Percentiles rank a stretch among this genome's conserved stretches.
phyloP scores from a whole-genome alignment of 2,329 filamentous ascomycete genomes.

The Paraphaeosphaeria minitans region DNA sequence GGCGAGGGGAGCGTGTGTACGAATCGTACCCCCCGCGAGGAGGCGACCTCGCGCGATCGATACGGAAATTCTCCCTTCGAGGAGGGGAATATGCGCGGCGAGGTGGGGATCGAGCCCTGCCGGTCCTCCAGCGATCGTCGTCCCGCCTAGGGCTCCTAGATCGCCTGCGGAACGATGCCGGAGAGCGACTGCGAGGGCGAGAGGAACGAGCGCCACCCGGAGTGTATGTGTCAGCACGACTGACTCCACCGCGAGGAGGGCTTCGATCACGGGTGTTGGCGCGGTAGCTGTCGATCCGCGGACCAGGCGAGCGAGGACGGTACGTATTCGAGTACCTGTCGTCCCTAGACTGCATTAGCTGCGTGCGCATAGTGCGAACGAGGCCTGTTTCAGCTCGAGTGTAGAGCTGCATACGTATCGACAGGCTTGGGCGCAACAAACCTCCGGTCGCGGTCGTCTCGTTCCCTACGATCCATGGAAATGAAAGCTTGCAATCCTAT shows the following conservation, averaged over 20 bases:
- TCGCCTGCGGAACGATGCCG: conserved; percentile 41
- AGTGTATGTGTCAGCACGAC: conserved; percentile 49
- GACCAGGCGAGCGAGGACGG: conserved; percentile 42
- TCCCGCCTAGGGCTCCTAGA: conserved; percentile 48
- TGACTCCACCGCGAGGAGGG: conserved; percentile 43
- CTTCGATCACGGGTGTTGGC: conserved; percentile 30
- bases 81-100: conserved; percentile 49
- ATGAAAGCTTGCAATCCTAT: conserved; percentile 10
- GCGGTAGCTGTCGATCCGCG: conserved; percentile 46
- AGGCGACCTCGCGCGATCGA: conserved; percentile 48
- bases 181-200: conserved; percentile 48
- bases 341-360: conserved; percentile 34
- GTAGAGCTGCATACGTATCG: conserved; percentile 10
- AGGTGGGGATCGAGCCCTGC: conserved; percentile 56
- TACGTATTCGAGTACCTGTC: conserved; percentile 47
- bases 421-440: conserved; percentile 39
- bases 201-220: conserved; percentile 41
- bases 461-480: conserved; percentile 44
- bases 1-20: conserved; percentile 49
- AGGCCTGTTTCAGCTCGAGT: background rate
- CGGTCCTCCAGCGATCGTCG: conserved; percentile 51
- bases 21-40: conserved; percentile 47
- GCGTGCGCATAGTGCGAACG: background rate
- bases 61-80: conserved; percentile 45
- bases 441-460: conserved; percentile 52